These are phyloP conservation scores for Antitrichia curtipendula DNA, from an alignment of 225 moss, liverwort and hornwort species.

Conservation along the genomic window DNA sequence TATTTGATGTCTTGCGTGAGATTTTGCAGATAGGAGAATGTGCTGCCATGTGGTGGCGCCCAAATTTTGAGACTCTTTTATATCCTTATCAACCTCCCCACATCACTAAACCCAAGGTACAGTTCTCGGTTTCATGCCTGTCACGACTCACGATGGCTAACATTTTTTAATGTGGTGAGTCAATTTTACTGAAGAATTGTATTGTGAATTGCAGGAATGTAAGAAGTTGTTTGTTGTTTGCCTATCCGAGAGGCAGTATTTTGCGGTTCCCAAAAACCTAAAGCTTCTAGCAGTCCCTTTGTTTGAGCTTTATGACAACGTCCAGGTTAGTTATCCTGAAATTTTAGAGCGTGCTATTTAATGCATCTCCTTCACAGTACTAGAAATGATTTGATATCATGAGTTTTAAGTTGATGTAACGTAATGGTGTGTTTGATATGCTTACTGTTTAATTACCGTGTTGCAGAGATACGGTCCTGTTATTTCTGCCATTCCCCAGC, in stretches of 20 bases:
- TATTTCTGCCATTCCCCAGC: conserved; percentile 97
- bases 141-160: background rate
- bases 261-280: conserved; percentile 94
- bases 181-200: background rate
- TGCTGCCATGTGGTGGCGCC: conserved; percentile 99
- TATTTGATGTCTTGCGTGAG: background rate
- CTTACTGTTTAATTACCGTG: background rate
- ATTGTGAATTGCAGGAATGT: conserved; percentile 64
- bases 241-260: conserved; percentile 90
- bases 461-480: conserved; percentile 98
- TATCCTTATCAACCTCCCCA: conserved; percentile 99
- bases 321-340: conserved; percentile 51
- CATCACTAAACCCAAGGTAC: conserved; percentile 97
- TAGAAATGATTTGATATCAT: background rate
- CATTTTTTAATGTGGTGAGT: background rate
- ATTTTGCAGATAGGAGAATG: conserved; percentile 85
- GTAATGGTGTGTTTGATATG: background rate
- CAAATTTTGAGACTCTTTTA: conserved; percentile 95
- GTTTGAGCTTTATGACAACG: conserved; percentile 98
- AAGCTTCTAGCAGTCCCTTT: conserved; percentile 94
- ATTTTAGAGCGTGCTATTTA: background rate
- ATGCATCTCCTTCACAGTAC: background rate
- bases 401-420: background rate
- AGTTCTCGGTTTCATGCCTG: background rate
- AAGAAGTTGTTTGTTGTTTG: conserved; percentile 96